A percentile compares a stretch with the other conserved stretches of the same genome.
These are phyloP conservation scores for Suillus cothurnatus DNA, from an alignment of 768 basidiomycete species.

Conservation along the genomic window DNA sequence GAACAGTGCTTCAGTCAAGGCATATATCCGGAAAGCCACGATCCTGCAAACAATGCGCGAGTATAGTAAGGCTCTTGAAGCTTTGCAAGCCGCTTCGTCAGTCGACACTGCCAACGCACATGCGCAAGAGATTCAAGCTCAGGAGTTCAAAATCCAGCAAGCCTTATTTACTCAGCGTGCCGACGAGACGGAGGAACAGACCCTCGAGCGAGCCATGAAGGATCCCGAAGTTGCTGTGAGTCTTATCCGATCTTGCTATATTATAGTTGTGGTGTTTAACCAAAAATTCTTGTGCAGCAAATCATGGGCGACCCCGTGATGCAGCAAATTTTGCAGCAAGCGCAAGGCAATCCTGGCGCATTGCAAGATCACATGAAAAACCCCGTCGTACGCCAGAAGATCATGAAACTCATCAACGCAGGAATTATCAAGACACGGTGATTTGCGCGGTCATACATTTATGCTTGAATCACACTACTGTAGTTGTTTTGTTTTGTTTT, in stretches of 20 bases:
- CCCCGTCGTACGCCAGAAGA: slow-evolving; percentile 75
- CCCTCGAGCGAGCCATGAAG: slow-evolving; percentile 90
- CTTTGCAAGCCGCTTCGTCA: slow-evolving; percentile 73
- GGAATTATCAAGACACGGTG: slow-evolving; percentile 90
- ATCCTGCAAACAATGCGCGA: slow-evolving; percentile 92
- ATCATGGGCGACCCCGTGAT: slow-evolving; percentile 93
- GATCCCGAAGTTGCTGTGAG: slow-evolving; percentile 94
- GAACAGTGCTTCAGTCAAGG: slow-evolving; percentile 63
- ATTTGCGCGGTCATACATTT: slow-evolving; percentile 21
- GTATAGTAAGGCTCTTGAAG: slow-evolving; percentile 83
- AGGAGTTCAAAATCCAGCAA: slow-evolving; percentile 78
- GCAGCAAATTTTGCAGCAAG: slow-evolving; percentile 94
- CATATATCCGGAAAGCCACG: slow-evolving; percentile 90
- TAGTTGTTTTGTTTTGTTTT: neutral
- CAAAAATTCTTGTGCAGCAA: slow-evolving; percentile 41
- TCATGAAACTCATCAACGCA: slow-evolving; percentile 87
- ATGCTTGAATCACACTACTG: neutral
- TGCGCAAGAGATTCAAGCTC: slow-evolving; percentile 77
- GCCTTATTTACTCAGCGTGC: slow-evolving; percentile 79
- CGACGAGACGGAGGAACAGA: slow-evolving; percentile 90
- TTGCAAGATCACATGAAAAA: slow-evolving; percentile 98
- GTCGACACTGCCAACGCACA: slow-evolving; percentile 84
- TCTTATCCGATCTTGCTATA: slow-evolving; percentile 17
- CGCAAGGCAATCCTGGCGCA: slow-evolving; percentile 85
- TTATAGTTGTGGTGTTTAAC: slow-evolving; percentile 8